phyloP scores from a whole-genome alignment of 2,329 filamentous ascomycete genomes.

The Bertia moriformis region DNA sequence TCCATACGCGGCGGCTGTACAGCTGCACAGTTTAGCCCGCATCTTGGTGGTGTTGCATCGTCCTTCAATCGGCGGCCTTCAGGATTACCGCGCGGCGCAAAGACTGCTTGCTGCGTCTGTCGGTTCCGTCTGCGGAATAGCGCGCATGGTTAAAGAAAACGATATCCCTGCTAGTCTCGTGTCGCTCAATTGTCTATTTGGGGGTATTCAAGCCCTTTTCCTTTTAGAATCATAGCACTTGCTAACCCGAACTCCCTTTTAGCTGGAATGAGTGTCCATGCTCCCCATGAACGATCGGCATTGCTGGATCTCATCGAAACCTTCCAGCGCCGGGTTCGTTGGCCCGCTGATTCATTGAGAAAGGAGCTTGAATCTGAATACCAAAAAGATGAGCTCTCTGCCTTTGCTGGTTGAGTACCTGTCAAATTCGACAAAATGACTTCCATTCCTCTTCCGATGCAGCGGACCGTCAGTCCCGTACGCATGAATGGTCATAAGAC shows the following conservation, averaged over 20 bases:
- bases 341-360: neutral
- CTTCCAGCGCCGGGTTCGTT: neutral
- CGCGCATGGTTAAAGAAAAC: neutral
- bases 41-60: neutral
- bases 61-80: neutral
- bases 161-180: neutral
- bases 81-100: neutral
- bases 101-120: neutral
- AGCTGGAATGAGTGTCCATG: neutral
- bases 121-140: neutral
- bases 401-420: too few species aligned
- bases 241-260: neutral
- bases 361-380: neutral
- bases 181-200: neutral
- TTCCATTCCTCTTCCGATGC: too few species aligned
- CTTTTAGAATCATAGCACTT: neutral
- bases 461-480: too few species aligned
- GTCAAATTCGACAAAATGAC: too few species aligned
- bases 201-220: too few species aligned
- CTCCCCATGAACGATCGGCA: neutral
- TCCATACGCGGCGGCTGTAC: neutral
- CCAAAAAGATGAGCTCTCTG: neutral
- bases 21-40: neutral
- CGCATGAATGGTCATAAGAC: too few species aligned
- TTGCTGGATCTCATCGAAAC: neutral